Evolutionary conservation across 2,329 filamentous ascomycete genomes (phyloP), one percentile per base, ranked within the genome.

Genomic region (Epicoccum sorghinum): DNA sequence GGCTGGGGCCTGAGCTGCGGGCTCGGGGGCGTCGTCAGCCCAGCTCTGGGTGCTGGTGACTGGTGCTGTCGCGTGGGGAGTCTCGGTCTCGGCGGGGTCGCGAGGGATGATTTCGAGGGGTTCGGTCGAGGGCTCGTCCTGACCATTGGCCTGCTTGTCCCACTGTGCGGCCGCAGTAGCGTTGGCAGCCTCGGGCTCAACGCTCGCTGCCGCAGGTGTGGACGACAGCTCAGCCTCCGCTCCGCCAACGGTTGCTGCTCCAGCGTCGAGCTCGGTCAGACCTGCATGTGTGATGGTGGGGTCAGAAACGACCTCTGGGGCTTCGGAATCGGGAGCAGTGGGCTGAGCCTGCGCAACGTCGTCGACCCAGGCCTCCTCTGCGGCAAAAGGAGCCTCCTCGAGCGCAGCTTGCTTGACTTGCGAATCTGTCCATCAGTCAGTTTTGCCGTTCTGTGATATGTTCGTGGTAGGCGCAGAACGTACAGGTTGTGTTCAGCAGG

Each of bases 91-190:
- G 46, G 85, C 78, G 41, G 87, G 83, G 68, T 93, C 85, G 52
- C 88, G 86, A 46, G 90, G 86, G 39, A 90, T 80, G 72, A 91
- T 86, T 56, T 96, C 88, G 85, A 90, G 95, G 47, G 82, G 83
- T 62, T 93, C 89, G 25, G 81, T 78, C 37, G 81, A 70, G 23
- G 81, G 78, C 50, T 81, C 78, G 44, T 79, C 77, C 22, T 80
- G 77, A 13, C 74, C 77, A 37, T 73, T 71, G 42, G 75, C 71
- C 55, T 80, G 78, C 45, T 80, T 78, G 62, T 90, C 87, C 88
- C 86, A 90, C 61, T 88, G 84, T 59, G 81, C 83, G 69, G 86
- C 87, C 23, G 81, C 86, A 25, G 87, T 86, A 35, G 73, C 70
- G 59, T 82, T 82, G 40, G 78, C 78, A 39, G 72, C 70, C 30